Evolutionary conservation across 2,329 filamentous ascomycete species (phyloP).

Genomic region (Diaporthe ampelina): DNA sequence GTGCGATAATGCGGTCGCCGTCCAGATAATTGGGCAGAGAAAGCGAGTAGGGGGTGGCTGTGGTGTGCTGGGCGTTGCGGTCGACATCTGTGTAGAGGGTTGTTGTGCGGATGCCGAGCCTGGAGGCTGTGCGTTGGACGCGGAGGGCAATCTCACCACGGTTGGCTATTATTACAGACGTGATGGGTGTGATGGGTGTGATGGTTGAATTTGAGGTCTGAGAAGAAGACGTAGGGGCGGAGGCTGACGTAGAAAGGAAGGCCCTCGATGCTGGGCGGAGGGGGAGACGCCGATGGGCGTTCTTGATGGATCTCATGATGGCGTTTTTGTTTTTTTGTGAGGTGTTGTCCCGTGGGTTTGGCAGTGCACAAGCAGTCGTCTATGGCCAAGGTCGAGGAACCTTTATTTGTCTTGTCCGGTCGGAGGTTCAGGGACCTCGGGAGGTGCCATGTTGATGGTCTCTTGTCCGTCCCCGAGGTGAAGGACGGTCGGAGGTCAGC

Average conservation of each 20-base stretch:
- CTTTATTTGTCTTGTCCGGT: neutral
- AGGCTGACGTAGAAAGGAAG: conserved; percentile 33
- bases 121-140: conserved; percentile 88
- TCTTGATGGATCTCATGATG: conserved; percentile 69
- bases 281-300: conserved; percentile 63
- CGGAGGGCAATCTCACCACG: conserved; percentile 96
- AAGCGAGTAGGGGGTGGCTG: conserved; percentile 85
- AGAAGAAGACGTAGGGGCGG: conserved; percentile 53
- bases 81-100: conserved; percentile 97
- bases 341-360: neutral
- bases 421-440: neutral
- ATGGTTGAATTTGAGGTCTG: conserved; percentile 49
- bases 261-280: conserved; percentile 39
- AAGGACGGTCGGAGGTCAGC: conserved; percentile 27
- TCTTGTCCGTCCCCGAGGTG: conserved; percentile 5
- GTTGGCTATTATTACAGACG: conserved; percentile 94
- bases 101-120: conserved; percentile 91
- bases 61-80: conserved; percentile 86
- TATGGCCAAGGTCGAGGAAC: neutral
- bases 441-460: conserved; percentile 1
- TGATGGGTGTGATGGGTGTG: conserved; percentile 73
- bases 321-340: neutral
- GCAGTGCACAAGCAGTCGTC: neutral
- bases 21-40: conserved; percentile 93
- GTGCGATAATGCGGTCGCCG: conserved; percentile 89